Conservation (phyloP, 2,329 filamentous ascomycete genomes). For the Exophiala sp. region DNA sequence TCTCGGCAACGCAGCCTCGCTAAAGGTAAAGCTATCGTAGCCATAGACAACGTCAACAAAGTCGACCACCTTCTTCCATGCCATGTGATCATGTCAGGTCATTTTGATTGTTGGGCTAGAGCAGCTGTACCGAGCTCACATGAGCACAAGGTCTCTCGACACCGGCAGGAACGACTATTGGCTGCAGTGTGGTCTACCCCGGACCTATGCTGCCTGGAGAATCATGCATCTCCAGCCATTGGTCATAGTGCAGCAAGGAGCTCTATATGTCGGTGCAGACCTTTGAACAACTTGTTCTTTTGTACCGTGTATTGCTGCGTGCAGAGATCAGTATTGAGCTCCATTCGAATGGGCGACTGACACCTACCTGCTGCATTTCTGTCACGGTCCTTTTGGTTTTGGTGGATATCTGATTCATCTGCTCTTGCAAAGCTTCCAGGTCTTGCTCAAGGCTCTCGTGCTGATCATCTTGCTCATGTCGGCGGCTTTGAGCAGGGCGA, state of each 20-base stretch:
- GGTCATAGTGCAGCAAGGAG: conserved; percentile 15
- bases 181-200: neutral
- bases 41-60: too few relatives aligned
- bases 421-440: conserved; percentile 9
- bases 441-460: conserved; percentile 7
- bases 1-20: neutral
- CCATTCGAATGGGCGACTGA: neutral
- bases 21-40: neutral
- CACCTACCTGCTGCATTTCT: conserved; percentile 21
- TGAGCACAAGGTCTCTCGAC: too few relatives aligned
- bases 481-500: conserved; percentile 1
- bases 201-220: neutral
- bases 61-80: too few relatives aligned
- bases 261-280: conserved; percentile 16
- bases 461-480: neutral
- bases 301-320: conserved; percentile 17
- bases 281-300: conserved; percentile 18
- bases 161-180: neutral
- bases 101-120: neutral
- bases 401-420: conserved; percentile 9
- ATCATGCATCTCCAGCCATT: neutral
- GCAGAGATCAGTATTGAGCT: neutral
- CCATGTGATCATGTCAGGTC: neutral
- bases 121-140: too few relatives aligned
- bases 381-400: conserved; percentile 14